phyloP scores from a whole-genome alignment of 2,329 filamentous ascomycete genomes.

The Microcera coccophila region DNA sequence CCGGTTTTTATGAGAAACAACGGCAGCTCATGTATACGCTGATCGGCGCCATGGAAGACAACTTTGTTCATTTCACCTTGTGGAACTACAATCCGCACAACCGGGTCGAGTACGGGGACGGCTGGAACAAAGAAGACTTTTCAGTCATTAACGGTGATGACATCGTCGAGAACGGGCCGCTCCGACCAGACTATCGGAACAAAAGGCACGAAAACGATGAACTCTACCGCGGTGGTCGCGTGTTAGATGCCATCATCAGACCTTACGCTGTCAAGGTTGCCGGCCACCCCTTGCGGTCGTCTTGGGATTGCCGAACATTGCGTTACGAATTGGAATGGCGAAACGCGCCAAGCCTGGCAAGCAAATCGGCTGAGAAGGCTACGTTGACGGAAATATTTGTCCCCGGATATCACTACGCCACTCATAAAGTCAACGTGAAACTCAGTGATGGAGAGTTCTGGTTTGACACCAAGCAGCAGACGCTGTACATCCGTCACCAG shows the following conservation, averaged over 20 bases:
- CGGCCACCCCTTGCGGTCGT: constrained; percentile 32
- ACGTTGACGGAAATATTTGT: constrained; percentile 37
- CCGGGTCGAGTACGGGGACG: constrained; percentile 36
- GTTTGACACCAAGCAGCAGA: constrained; percentile 27
- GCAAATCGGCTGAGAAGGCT: constrained; percentile 16
- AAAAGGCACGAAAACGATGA: constrained; percentile 30
- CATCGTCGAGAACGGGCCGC: constrained; percentile 23
- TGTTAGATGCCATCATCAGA: constrained; percentile 38
- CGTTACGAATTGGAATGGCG: constrained; percentile 35
- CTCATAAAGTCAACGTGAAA: constrained; percentile 24
- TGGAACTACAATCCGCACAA: constrained; percentile 42
- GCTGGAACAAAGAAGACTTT: constrained; percentile 44
- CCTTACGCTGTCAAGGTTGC: constrained; percentile 41
- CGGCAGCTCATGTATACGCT: constrained; percentile 38
- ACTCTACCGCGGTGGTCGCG: constrained; percentile 36
- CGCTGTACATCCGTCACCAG: constrained; percentile 25
- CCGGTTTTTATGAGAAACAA: constrained; percentile 38
- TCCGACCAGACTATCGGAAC: constrained; percentile 33
- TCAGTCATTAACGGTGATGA: constrained; percentile 38
- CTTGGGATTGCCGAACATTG: constrained; percentile 34
- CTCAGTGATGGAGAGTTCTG: constrained; percentile 31
- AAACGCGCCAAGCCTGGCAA: constrained; percentile 8
- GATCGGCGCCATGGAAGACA: constrained; percentile 39
- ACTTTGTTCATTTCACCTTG: constrained; percentile 36
- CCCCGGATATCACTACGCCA: constrained; percentile 36